These are phyloP conservation scores for Bipolaris sorokiniana DNA, from an alignment of 2,329 filamentous ascomycete genomes.

Conservation along the genomic window DNA sequence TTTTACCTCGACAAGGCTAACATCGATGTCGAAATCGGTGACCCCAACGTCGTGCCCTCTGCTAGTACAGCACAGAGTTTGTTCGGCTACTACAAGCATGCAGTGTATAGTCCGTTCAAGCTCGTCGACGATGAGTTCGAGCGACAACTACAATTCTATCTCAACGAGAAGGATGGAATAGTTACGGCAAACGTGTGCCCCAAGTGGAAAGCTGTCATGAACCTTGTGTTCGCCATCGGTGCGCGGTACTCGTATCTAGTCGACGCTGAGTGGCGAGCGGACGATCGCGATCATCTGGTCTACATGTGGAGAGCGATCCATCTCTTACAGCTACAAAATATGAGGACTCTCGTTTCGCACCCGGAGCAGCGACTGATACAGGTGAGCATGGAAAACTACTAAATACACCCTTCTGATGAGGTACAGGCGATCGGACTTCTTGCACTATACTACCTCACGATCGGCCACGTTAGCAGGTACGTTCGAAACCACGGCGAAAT, in stretches of 20 bases:
- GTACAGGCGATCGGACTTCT: conserved; percentile 41
- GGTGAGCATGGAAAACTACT: neutral
- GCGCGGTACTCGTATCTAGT: conserved; percentile 42
- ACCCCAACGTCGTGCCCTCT: conserved; percentile 36
- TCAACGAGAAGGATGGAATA: conserved; percentile 1
- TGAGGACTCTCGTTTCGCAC: conserved; percentile 38
- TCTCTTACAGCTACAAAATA: conserved; percentile 19
- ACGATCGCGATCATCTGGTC: conserved; percentile 37
- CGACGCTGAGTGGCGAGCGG: conserved; percentile 26
- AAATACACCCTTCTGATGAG: conserved; percentile 15
- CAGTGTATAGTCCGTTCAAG: conserved; percentile 27
- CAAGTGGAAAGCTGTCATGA: conserved; percentile 42
- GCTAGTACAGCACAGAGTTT: conserved; percentile 31
- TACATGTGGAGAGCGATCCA: conserved; percentile 39
- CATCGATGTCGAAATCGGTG: conserved; percentile 21
- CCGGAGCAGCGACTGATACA: conserved; percentile 24
- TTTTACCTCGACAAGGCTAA: conserved; percentile 32
- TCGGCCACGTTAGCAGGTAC: conserved; percentile 49
- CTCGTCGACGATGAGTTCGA: conserved; percentile 28
- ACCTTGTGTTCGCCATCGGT: conserved; percentile 50
- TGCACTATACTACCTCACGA: conserved; percentile 47
- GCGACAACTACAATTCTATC: conserved; percentile 12
- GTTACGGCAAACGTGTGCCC: conserved; percentile 20
- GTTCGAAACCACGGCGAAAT: neutral
- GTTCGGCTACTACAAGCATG: conserved; percentile 41